Evolutionary conservation across 768 basidiomycete genomes (phyloP), one percentile per base, ranked within the genome.

Genomic region (Auricularia heimuer): DNA sequence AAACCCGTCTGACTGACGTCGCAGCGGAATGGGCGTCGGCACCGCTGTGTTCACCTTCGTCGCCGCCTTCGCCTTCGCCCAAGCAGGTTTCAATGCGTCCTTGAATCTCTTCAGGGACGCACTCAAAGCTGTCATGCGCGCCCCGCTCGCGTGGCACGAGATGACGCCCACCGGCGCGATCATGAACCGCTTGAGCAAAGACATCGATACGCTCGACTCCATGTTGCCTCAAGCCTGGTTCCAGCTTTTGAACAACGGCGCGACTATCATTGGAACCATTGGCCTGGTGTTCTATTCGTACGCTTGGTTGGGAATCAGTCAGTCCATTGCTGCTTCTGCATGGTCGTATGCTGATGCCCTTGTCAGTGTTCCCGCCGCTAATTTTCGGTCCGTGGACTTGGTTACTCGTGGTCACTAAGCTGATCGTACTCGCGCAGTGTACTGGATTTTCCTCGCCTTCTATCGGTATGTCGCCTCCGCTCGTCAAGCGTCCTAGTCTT

Each of bases 121-220:
- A 0, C 74, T 90, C 11, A 71, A 67, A 3, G 77, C 79, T 11
- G 85, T 92, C 4, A 70, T 92, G 63, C 75, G 80, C 3, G 86
- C 87, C 4, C 85, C 87, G 0, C 72, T 79, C 0, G 81, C 84
- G 3, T 90, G 89, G 76, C 89, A 88, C 70, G 89, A 91, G 70
- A 86, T 86, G 0, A 89, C 88, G 0, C 86, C 86, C 0, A 80
- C 62, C 85, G 86, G 85, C 1, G 75, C 85, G 45, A 82, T 86
- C 47, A 73, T 83, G 54, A 84, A 84, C 2, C 77, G 83, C 6
- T 71, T 87, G 14, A 84, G 84, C 2, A 86, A 85, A 67, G 85
- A 87, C 71, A 83, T 85, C 73, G 82, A 85, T 65, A 82, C 78
- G 1, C 75, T 86, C 29, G 85, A 87, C 71, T 77, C 73, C 0